Evolutionary conservation across 768 basidiomycete genomes (phyloP), one percentile per base, ranked within the genome.

Genomic region (Phylloporus sp.): DNA sequence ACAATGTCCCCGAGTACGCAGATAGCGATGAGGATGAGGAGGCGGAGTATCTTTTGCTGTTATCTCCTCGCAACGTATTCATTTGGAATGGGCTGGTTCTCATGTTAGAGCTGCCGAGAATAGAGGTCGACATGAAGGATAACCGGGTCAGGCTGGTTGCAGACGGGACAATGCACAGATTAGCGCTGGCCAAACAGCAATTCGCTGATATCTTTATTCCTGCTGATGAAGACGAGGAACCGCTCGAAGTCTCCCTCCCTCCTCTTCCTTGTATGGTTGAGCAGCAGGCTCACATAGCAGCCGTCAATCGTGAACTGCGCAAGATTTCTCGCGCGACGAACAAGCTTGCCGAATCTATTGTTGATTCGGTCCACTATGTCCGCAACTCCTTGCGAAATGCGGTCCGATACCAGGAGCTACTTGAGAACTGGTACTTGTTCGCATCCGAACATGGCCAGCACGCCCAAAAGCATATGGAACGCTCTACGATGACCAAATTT

Each of bases 361-460:
- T 96, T 29, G 84, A 89, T 53, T 95, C 96, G 0, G 89, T 95
- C 8, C 84, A 93, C 49, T 79, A 88, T 49, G 90, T 98, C 17
- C 83, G 85, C 26, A 76, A 71, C 29, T 80, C 85, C 3, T 71
- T 92, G 43, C 71, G 71, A 24, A 71, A 76, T 34, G 73, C 80
- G 1, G 69, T 70, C 27, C 83, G 78, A 31, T 82, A 81, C 45
- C 93, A 94, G 61, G 94, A 96, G 52, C 70, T 93, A 31, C 72
- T 92, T 46, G 90, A 89, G 54, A 94, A 89, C 62, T 99, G 95
- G 92, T 98, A 90, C 60, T 69, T 82, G 22, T 98, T 96, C 61
- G 92, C 93, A n/a, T 92, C 94, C 11, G 92, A 97, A 55, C 91
- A 96, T 62, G 93, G 92, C 2, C 83, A 88, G 50, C 88, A 94